Percentiles rank a stretch among this genome's conserved stretches.
Conservation (phyloP, 495 filamentous ascomycete genomes). For the Neurospora hispaniola region DNA sequence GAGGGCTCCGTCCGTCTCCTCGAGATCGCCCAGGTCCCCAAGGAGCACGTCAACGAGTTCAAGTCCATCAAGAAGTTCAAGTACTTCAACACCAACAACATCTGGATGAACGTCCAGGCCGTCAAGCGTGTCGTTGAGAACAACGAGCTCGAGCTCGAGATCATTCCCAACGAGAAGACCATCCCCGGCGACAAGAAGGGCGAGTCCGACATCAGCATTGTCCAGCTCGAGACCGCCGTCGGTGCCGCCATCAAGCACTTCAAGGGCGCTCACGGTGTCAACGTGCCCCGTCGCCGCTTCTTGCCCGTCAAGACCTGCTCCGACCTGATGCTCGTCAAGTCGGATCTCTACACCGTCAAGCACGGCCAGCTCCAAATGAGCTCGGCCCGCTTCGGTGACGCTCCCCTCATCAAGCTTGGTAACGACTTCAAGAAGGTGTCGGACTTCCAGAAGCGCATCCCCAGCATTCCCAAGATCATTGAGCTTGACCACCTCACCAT, state of each 20-base stretch:
- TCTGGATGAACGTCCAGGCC: slow-evolving; percentile 96
- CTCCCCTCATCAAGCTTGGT: slow-evolving; percentile 98
- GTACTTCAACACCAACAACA: slow-evolving; percentile 99
- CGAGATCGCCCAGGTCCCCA: slow-evolving; percentile 99
- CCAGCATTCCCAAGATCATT: slow-evolving; percentile 92
- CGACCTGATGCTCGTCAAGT: slow-evolving; percentile 99
- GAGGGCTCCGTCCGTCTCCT: slow-evolving; percentile 92
- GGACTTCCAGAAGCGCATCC: slow-evolving; percentile 96
- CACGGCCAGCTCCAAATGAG: slow-evolving; percentile 97
- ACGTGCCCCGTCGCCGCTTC: slow-evolving; percentile 95
- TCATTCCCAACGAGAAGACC: slow-evolving; percentile 98
- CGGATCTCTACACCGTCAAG: slow-evolving; percentile 98
- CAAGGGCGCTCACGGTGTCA: slow-evolving; percentile 96
- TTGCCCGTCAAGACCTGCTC: slow-evolving; percentile 99
- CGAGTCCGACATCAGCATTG: slow-evolving; percentile 92
- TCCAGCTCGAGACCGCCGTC: slow-evolving; percentile 97
- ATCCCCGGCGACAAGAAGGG: slow-evolving; percentile 99
- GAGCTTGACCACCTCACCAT: slow-evolving; percentile 97
- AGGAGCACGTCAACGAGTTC: slow-evolving; percentile 99
- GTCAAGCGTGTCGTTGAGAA: slow-evolving; percentile 99
- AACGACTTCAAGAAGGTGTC: slow-evolving; percentile 99
- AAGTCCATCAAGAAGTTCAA: slow-evolving; percentile 99
- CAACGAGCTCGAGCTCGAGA: slow-evolving; percentile 98
- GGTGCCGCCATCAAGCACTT: slow-evolving; percentile 98
- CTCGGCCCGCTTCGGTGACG: slow-evolving; percentile 89